Base-by-base conservation (phyloP, 108 stramenopile species). In the Cyclotella baltica region DNA sequence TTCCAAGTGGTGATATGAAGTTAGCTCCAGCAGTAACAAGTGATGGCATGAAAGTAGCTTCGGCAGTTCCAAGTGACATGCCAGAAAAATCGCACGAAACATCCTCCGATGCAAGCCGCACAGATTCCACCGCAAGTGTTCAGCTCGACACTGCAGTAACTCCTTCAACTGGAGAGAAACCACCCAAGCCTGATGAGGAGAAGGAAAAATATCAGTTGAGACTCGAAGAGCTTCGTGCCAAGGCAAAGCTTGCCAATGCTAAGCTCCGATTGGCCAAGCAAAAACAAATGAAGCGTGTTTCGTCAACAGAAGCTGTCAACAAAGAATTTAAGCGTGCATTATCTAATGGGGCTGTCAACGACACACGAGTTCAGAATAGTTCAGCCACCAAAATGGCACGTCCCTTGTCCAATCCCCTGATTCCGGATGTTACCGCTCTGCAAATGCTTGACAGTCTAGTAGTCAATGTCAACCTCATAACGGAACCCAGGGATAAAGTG, bases 141-240 rank as follows among this genome's bases (percentile, higher is more conserved):
- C 11, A 56, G 25, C 25, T 56, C 36, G 52, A 53, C 23, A 10
- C 57, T 55, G 35, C 18, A 38, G 71, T 47, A 25, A 57, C 56
- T 40, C 27, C 25, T 30, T 10, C 57, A 6, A 20, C 19, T 33
- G 33, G 25, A 33, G 50, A 52, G 35, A 47, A 62, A 63, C 48
- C 65, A 16, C 30, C 61, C 4, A 62, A 35, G 43, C 36, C 11
- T 15, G 37, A 8, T n/a, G 19, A 23, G 18, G 81, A 73, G 13
- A 83, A 73, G 47, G 72, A 77, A 56, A 66, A 46, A 61, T 62
- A 70, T 34, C 53, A 48, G 1, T 38, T 83, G 27, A 77, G 76
- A 37, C 83, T 83, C 25, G 83, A 76, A 27, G 83, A 83, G 25
- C 76, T 83, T 8, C 71, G 66, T 38, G 76, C 83, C 31, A 83